phyloP scores from a whole-genome alignment of 2,329 filamentous ascomycete species.

The Pochonia chlamydosporia region DNA sequence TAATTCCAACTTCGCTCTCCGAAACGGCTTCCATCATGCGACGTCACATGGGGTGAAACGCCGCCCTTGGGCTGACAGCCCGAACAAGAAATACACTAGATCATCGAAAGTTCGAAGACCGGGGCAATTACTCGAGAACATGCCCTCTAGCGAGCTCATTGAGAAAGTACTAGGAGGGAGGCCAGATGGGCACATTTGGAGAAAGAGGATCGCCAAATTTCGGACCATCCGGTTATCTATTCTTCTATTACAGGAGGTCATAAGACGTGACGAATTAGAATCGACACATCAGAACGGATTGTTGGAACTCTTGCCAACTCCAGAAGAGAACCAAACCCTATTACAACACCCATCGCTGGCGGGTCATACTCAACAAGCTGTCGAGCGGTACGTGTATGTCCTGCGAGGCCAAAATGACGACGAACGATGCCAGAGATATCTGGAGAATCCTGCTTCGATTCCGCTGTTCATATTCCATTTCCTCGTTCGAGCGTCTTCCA shows the following conservation, averaged over 20 bases:
- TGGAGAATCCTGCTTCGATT: constrained; percentile 16
- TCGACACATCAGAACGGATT: constrained; percentile 13
- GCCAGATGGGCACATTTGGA: constrained; percentile 11
- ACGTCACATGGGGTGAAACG: background rate
- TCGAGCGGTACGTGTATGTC: constrained; percentile 23
- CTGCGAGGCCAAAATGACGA: constrained; percentile 24
- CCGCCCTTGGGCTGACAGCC: background rate
- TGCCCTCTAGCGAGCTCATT: constrained; percentile 19
- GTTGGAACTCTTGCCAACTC: constrained; percentile 18
- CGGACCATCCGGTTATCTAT: constrained; percentile 22
- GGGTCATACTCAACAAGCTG: constrained; percentile 13
- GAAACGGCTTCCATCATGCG: background rate
- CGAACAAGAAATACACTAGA: background rate
- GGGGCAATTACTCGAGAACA: constrained; percentile 14
- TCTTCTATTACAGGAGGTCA: constrained; percentile 25
- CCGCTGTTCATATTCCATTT: constrained; percentile 26
- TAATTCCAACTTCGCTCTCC: background rate
- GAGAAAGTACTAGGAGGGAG: constrained; percentile 14
- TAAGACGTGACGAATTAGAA: constrained; percentile 17
- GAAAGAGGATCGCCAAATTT: constrained; percentile 14
- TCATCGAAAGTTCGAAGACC: background rate
- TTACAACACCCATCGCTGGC: constrained; percentile 14
- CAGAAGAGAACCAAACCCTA: constrained; percentile 16
- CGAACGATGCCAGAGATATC: constrained; percentile 24
- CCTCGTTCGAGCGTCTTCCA: constrained; percentile 20